Conservation (phyloP, 108 stramenopile species). For the Nannochloropsis salina region DNA sequence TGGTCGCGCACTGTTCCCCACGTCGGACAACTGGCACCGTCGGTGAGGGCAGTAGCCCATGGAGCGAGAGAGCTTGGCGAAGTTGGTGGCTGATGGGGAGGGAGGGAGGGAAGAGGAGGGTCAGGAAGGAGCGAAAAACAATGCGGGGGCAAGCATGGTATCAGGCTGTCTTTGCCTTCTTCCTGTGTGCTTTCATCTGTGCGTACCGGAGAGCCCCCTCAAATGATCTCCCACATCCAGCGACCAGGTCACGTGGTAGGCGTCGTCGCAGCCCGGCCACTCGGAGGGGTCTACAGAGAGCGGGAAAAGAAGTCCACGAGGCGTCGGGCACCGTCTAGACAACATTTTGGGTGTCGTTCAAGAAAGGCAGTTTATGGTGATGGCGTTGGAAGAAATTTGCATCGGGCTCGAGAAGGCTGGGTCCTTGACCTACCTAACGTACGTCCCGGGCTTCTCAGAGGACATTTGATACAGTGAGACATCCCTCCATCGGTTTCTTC, state of each 20-base stretch:
- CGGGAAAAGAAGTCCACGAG: neutral
- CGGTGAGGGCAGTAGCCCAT: neutral
- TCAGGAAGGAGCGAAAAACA: neutral
- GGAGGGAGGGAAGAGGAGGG: neutral
- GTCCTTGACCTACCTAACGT: neutral
- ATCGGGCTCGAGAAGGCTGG: no score
- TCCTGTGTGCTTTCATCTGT: neutral
- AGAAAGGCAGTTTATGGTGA: neutral
- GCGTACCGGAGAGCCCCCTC: neutral
- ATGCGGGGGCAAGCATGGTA: neutral
- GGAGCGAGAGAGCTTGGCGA: neutral
- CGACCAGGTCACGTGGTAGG: neutral
- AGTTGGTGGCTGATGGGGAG: neutral
- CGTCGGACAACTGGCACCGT: neutral
- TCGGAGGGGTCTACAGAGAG: neutral
- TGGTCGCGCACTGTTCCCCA: neutral
- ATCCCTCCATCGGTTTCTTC: no score
- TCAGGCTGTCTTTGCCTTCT: neutral
- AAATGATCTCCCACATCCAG: neutral
- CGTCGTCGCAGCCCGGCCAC: neutral
- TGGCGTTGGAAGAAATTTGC: no score
- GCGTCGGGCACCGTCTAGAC: neutral
- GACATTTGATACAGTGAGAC: neutral
- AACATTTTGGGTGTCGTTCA: neutral
- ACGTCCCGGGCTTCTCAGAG: neutral